Evolutionary conservation across 192 early-diverging fungal genomes (phyloP).

Genomic region (Hyaloraphidium curvatum): DNA sequence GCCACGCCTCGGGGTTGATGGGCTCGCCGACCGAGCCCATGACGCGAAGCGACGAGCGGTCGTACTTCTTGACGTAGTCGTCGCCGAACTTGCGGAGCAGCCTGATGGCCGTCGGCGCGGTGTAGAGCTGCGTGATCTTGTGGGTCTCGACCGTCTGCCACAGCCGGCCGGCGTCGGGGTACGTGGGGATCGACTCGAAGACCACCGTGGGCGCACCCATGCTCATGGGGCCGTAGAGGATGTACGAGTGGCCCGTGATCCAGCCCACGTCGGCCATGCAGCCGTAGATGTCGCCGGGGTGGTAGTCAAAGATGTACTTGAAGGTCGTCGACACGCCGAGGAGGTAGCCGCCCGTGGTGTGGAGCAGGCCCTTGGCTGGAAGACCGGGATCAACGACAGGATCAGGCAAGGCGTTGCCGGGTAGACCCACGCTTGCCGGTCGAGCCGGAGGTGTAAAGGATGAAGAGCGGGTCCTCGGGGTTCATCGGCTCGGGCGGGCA

Average conservation of each 20-base stretch:
- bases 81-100: constrained; percentile 77
- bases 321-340: constrained; percentile 61
- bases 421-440: constrained; percentile 1
- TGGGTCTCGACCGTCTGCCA: not conserved
- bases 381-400: no score
- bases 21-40: constrained; percentile 93
- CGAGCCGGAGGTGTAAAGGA: constrained; percentile 76
- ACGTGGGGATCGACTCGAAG: constrained; percentile 88
- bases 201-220: constrained; percentile 79
- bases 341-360: constrained; percentile 86
- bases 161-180: constrained; percentile 38
- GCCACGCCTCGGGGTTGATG: constrained; percentile 95
- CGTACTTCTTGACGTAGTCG: constrained; percentile 52
- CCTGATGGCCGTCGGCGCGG: constrained; percentile 92
- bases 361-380: constrained; percentile 88
- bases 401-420: no score
- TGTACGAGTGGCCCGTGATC: constrained; percentile 59
- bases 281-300: constrained; percentile 67
- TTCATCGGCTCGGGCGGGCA: constrained; percentile 69
- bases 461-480: constrained; percentile 84
- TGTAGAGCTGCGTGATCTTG: constrained; percentile 90
- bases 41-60: constrained; percentile 70
- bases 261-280: constrained; percentile 28
- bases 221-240: constrained; percentile 76
- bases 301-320: constrained; percentile 92